Percentiles rank a stretch among this genome's conserved stretches.
These are phyloP conservation scores for Aspergillus sp. DNA, from an alignment of 2,329 filamentous ascomycete species.

Conservation along the genomic window DNA sequence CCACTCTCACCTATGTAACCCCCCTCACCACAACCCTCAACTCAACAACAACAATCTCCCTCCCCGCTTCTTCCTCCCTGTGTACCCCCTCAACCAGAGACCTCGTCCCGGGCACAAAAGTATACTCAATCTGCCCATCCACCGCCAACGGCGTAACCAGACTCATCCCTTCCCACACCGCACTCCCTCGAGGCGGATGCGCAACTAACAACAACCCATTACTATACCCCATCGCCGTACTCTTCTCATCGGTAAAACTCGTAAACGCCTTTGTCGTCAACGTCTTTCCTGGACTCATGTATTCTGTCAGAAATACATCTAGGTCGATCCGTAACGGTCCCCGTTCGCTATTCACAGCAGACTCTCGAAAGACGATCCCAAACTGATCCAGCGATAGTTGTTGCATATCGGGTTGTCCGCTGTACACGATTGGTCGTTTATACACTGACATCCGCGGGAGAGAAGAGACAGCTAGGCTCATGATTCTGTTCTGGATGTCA, in stretches of 20 bases:
- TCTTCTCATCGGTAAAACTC: not conserved
- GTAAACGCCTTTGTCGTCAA: not conserved
- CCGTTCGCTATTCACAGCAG: not conserved
- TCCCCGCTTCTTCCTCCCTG: too few species aligned
- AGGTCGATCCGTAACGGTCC: not conserved
- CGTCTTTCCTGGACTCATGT: not conserved
- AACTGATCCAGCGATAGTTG: not conserved
- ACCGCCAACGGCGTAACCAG: slow-evolving; percentile 1
- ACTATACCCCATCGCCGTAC: not conserved
- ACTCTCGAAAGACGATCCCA: not conserved
- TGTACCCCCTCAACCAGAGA: not conserved
- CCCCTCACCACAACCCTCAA: too few species aligned
- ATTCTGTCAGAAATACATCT: not conserved
- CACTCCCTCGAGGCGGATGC: not conserved
- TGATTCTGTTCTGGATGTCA: not conserved
- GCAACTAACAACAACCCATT: not conserved
- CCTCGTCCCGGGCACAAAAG: not conserved
- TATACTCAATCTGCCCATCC: slow-evolving; percentile 1
- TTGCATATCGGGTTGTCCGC: not conserved
- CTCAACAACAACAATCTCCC: too few species aligned
- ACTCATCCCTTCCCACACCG: not conserved
- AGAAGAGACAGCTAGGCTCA: not conserved
- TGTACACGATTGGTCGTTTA: not conserved
- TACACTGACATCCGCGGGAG: not conserved
- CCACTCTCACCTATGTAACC: too few species aligned